A percentile compares a stretch with the other conserved stretches of the same genome.
Conservation (phyloP, 2,329 filamentous ascomycete species). For the Diaporthe longicolla region DNA sequence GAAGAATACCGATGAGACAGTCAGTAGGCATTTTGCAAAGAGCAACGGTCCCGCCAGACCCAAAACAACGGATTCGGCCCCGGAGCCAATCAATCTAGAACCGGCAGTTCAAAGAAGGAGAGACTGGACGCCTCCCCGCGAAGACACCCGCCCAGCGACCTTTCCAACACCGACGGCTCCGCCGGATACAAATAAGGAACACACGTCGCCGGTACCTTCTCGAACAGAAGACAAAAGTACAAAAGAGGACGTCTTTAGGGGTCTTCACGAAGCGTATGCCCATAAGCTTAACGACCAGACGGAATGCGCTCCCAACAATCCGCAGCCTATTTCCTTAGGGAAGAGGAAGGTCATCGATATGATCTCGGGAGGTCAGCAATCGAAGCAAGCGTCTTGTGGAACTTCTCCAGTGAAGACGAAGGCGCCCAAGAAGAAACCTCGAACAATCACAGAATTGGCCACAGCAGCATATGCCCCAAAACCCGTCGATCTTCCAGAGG, state of each 20-base stretch:
- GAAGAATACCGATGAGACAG: slow-evolving; percentile 46
- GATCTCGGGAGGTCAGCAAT: slow-evolving; percentile 52
- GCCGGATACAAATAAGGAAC: slow-evolving; percentile 22
- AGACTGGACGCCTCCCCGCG: slow-evolving; percentile 78
- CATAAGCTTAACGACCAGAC: slow-evolving; percentile 48
- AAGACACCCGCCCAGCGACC: slow-evolving; percentile 51
- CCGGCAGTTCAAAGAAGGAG: slow-evolving; percentile 68
- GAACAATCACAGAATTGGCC: slow-evolving; percentile 83
- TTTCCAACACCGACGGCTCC: not conserved
- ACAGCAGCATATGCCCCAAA: slow-evolving; percentile 75
- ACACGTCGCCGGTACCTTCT: not conserved
- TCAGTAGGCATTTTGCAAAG: slow-evolving; percentile 53
- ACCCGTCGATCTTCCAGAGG: slow-evolving; percentile 53
- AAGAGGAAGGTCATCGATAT: slow-evolving; percentile 72
- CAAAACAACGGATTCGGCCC: slow-evolving; percentile 45
- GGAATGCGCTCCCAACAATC: slow-evolving; percentile 41
- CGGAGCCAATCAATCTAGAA: slow-evolving; percentile 57
- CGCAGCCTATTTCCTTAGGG: slow-evolving; percentile 55
- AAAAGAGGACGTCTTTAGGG: slow-evolving; percentile 57
- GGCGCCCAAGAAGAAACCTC: slow-evolving; percentile 76
- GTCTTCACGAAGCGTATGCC: slow-evolving; percentile 60
- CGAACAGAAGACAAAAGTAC: slow-evolving; percentile 5
- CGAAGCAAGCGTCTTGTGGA: slow-evolving; percentile 43
- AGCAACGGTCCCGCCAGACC: slow-evolving; percentile 43
- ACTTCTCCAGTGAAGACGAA: slow-evolving; percentile 62